Evolutionary conservation across 495 filamentous ascomycete genomes (phyloP).

Genomic region (Neurospora sp.): DNA sequence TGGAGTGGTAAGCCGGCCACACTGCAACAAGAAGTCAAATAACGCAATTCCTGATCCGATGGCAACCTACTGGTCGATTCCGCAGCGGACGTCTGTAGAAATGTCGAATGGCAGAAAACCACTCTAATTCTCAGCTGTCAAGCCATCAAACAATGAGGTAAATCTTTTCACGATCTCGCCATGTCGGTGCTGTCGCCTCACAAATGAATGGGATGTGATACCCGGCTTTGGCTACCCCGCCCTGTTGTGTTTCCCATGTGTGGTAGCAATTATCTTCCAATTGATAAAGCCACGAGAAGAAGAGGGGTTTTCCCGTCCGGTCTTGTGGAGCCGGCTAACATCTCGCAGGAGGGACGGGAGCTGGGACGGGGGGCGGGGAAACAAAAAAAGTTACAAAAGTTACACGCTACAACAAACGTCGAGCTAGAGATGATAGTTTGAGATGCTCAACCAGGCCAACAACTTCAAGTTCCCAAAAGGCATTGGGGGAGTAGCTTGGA

Average conservation of each 20-base stretch:
- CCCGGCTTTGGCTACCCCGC: neutral
- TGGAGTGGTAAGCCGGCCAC: neutral
- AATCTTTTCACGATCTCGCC: neutral
- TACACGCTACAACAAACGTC: neutral
- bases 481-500: neutral
- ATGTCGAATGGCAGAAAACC: neutral
- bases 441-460: neutral
- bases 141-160: neutral
- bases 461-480: neutral
- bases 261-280: neutral
- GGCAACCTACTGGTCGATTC: neutral
- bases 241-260: neutral
- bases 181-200: neutral
- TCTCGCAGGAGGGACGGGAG: neutral
- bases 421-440: neutral
- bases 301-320: neutral
- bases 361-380: neutral
- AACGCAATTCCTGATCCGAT: neutral
- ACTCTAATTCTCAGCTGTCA: neutral
- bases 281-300: neutral
- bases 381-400: neutral
- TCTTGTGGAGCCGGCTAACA: neutral
- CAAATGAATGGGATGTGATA: neutral
- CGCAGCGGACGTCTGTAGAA: neutral
- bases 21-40: neutral